These are phyloP conservation scores for Podospora conica DNA, from an alignment of 495 filamentous ascomycete species.

Conservation along the genomic window DNA sequence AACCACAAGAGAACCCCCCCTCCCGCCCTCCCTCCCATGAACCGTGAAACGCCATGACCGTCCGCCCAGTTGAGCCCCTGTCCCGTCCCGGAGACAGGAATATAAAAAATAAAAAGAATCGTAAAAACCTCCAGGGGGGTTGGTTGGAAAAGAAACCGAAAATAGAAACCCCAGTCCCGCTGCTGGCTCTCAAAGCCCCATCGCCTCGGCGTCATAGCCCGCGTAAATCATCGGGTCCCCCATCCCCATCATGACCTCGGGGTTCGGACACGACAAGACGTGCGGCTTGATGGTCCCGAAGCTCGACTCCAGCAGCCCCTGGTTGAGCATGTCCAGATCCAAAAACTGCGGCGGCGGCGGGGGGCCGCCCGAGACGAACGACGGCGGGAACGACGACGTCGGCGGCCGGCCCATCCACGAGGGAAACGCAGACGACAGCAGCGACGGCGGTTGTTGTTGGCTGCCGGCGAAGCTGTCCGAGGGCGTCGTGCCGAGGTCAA, in stretches of 20 bases:
- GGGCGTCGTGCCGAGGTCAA: slow-evolving; percentile 32
- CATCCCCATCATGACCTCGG: slow-evolving; percentile 45
- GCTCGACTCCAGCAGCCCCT: slow-evolving; percentile 38
- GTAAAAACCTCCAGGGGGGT: neutral
- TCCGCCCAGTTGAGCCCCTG: neutral
- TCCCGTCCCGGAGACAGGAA: too few species aligned
- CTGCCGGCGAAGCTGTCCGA: slow-evolving; percentile 29
- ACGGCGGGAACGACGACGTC: slow-evolving; percentile 22
- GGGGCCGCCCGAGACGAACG: slow-evolving; percentile 22
- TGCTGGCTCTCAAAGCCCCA: slow-evolving; percentile 16
- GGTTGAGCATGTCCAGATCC: slow-evolving; percentile 40
- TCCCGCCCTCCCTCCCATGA: too few species aligned
- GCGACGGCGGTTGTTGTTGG: slow-evolving; percentile 12
- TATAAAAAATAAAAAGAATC: neutral
- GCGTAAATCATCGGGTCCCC: slow-evolving; percentile 46
- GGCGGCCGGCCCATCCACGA: slow-evolving; percentile 33
- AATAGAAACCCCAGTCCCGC: neutral
- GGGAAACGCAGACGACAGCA: slow-evolving; percentile 6
- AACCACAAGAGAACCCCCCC: neutral
- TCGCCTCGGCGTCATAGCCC: slow-evolving; percentile 28
- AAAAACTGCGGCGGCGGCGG: slow-evolving; percentile 16
- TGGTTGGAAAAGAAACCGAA: too few species aligned
- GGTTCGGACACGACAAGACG: slow-evolving; percentile 37
- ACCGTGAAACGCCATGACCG: neutral
- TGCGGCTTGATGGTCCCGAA: slow-evolving; percentile 45